Base-by-base conservation (phyloP, 1,284 basidiomycete species). In the Pascua sp. region DNA sequence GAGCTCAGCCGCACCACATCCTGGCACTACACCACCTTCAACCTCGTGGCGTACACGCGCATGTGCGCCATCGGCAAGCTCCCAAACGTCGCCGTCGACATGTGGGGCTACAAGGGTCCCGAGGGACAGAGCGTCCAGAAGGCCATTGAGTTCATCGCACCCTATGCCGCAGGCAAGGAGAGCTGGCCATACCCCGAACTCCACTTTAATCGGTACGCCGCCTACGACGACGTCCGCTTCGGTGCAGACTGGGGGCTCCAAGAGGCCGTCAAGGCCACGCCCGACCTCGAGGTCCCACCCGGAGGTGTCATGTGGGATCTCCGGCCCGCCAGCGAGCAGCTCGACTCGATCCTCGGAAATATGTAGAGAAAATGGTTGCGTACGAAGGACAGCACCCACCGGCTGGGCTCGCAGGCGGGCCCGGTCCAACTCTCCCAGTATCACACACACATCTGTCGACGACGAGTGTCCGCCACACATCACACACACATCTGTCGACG, bases 21-120 rank as follows among this genome's bases (percentile, higher is more conserved):
- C 32, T 60, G 15, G 36, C 58, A 60, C 47, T 60, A 56, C 48
- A 16, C 47, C 8, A 56, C 46, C 10, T 56, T 56, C 16, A 42
- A 39, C 10, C 54, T 60, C 40, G 48, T 60, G 15, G 58, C 58
- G 1, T 60, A 43, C 36, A 45, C 49, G 5, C 58, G 58, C 47
- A 50, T 56, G 58, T 54, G 38, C 13, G 50, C 51, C 4, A 53
- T 56, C 13, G 58, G 58, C 5, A n/a, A 38, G 2, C 47, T 15
- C 11, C 10, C 7, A 8, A 40, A 41, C 9, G 53, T 61, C 55
- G 45, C 38, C 49, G 58, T 57, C 56, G 61, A 55, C 53, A 51
- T 62, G 40, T 57, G 56, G 62, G 46, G 42, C 40, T 53, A 56
- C 54, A 36, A 11, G 24, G 57, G 56, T 41, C 57, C 53, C 42